Evolutionary conservation across 495 filamentous ascomycete species (phyloP).

Genomic region (Saxophila tyrrhenica): DNA sequence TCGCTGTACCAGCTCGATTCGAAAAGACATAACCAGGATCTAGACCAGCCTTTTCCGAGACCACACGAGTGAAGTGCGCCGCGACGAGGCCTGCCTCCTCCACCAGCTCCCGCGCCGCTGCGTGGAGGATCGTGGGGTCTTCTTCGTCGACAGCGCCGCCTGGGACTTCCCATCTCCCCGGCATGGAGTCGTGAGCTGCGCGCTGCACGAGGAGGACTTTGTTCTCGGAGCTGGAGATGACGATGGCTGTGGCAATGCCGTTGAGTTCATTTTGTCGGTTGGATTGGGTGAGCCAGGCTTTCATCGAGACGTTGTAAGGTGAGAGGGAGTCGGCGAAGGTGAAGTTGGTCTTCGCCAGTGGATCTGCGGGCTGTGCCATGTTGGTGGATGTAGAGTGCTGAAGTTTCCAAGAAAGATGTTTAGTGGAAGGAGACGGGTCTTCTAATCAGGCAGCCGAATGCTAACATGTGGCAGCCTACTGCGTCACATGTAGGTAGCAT

Average conservation of each 20-base stretch:
- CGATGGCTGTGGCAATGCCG: background rate
- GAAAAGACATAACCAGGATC: background rate
- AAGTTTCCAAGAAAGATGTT: too few relatives aligned
- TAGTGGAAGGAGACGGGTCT: too few relatives aligned
- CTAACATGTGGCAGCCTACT: too few relatives aligned
- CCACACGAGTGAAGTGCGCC: constrained; percentile 33
- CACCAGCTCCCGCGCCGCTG: constrained; percentile 42
- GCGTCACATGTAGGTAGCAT: too few relatives aligned
- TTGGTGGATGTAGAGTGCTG: background rate
- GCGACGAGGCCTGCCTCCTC: constrained; percentile 50
- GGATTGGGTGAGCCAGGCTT: background rate
- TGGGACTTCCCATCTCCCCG: constrained; percentile 46
- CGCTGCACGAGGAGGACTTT: constrained; percentile 44
- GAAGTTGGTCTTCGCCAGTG: background rate
- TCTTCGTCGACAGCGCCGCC: constrained; percentile 42
- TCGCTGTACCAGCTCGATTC: background rate
- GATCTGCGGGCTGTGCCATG: background rate
- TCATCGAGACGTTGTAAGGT: background rate
- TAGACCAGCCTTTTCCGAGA: constrained; percentile 28
- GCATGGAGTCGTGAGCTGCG: constrained; percentile 35
- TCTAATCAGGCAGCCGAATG: too few relatives aligned
- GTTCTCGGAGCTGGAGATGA: background rate
- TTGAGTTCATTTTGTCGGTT: background rate
- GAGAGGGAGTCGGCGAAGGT: background rate
- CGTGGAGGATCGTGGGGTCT: constrained; percentile 43